Conservation (phyloP, 805 yeast genomes). For the Yarrowia sp. region DNA sequence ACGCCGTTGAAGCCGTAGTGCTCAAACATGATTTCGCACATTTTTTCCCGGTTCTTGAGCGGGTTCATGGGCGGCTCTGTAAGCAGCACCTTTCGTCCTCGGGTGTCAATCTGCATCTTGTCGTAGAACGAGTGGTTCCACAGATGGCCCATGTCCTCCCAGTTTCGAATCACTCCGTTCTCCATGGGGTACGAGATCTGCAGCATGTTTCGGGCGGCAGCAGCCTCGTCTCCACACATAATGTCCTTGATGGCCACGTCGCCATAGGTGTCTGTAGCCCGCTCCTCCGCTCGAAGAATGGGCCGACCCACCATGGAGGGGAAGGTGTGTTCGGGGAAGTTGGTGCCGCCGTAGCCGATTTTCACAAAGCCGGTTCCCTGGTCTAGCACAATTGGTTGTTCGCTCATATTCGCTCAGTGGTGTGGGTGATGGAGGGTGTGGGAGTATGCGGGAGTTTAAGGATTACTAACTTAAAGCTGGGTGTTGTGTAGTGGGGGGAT, state of each 20-base stretch:
- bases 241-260: constrained; percentile 80
- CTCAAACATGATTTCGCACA: constrained; percentile 93
- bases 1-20: constrained; percentile 88
- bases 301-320: constrained; percentile 98
- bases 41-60: constrained; percentile 77
- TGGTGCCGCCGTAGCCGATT: constrained; percentile 94
- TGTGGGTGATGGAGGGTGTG: constrained; percentile 2
- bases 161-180: constrained; percentile 92
- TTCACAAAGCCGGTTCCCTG: constrained; percentile 99
- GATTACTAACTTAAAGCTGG: neutral
- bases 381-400: constrained; percentile 63
- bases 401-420: constrained; percentile 26
- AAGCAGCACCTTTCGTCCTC: constrained; percentile 76
- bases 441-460: constrained; percentile 10
- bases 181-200: constrained; percentile 99
- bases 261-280: constrained; percentile 50
- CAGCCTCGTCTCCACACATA: constrained; percentile 97
- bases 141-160: constrained; percentile 98
- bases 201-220: constrained; percentile 80
- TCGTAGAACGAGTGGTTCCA: constrained; percentile 98
- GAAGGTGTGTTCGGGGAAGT: constrained; percentile 94
- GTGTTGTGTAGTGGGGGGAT: neutral
- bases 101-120: constrained; percentile 70
- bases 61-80: constrained; percentile 99
- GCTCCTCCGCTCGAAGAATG: constrained; percentile 92